These are phyloP conservation scores for Aspergillus asperescens DNA, from an alignment of 495 filamentous ascomycete species.

Conservation along the genomic window DNA sequence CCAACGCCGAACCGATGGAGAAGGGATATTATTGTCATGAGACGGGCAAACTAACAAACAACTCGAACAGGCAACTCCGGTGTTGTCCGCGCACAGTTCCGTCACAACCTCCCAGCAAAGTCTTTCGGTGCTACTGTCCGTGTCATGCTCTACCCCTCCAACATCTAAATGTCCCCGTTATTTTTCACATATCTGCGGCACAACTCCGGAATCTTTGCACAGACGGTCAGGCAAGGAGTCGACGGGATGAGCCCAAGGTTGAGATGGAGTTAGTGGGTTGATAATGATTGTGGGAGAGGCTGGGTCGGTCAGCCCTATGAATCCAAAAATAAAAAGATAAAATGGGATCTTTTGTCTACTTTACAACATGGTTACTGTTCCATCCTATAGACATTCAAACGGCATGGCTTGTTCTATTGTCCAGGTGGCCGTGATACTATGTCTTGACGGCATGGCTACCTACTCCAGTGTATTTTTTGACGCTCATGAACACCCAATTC, in stretches of 20 bases:
- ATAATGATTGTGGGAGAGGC: constrained; percentile 45
- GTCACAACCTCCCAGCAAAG: constrained; percentile 86
- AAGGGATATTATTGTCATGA: no score
- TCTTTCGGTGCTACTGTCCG: constrained; percentile 95
- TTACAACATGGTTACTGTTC: constrained; percentile 26
- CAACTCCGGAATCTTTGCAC: constrained; percentile 39
- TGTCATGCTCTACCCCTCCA: constrained; percentile 96
- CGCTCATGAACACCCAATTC: constrained; percentile 38
- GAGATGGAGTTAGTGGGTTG: constrained; percentile 46
- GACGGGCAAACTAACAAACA: neutral
- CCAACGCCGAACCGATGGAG: no score
- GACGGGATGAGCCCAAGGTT: constrained; percentile 41
- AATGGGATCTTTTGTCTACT: constrained; percentile 18
- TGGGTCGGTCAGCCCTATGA: constrained; percentile 45
- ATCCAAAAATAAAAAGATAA: constrained; percentile 35
- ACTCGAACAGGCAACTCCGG: constrained; percentile 74
- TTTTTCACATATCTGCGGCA: constrained; percentile 37
- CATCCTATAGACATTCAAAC: constrained; percentile 22
- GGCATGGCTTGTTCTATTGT: constrained; percentile 15
- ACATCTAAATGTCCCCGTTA: constrained; percentile 36
- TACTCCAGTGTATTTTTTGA: constrained; percentile 39
- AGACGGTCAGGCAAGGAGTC: constrained; percentile 43
- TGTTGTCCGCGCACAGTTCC: constrained; percentile 93
- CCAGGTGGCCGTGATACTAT: constrained; percentile 27
- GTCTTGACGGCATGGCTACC: constrained; percentile 29